Evolutionary conservation across 2,329 filamentous ascomycete species (phyloP).

Genomic region (Aspergillus spinulosporus): DNA sequence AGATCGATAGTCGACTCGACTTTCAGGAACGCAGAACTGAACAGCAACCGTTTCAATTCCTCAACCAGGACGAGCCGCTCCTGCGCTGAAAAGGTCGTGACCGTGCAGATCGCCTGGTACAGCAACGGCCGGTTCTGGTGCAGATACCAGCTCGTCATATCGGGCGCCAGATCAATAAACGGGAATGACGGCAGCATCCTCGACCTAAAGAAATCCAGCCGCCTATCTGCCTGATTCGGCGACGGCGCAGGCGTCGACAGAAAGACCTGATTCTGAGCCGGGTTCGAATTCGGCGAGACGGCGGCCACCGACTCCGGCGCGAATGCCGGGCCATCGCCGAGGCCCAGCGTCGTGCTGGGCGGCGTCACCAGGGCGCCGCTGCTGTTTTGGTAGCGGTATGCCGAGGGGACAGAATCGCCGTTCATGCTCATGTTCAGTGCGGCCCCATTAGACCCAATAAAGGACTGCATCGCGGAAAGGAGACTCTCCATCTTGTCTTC

Average conservation of each 20-base stretch:
- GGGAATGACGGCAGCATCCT: conserved; percentile 40
- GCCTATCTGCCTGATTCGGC: conserved; percentile 22
- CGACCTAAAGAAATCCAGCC: conserved; percentile 31
- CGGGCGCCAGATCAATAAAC: conserved; percentile 34
- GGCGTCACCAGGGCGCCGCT: background rate
- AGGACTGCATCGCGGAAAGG: conserved; percentile 33
- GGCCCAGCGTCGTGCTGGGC: conserved; percentile 2
- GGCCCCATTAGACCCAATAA: conserved; percentile 15
- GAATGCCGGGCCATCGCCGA: background rate
- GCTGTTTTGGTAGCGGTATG: background rate
- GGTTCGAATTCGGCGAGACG: conserved; percentile 9
- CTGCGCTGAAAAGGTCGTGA: conserved; percentile 34
- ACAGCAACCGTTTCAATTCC: conserved; percentile 35
- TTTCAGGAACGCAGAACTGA: conserved; percentile 30
- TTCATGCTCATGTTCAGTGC: background rate
- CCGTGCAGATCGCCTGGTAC: conserved; percentile 39
- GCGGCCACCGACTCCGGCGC: conserved; percentile 1
- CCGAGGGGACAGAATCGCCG: conserved; percentile 9
- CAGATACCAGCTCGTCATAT: conserved; percentile 34
- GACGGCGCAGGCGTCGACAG: conserved; percentile 4
- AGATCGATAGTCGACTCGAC: conserved; percentile 38
- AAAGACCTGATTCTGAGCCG: background rate
- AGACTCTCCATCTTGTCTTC: conserved; percentile 38
- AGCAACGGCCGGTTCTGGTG: conserved; percentile 35
- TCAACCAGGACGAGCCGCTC: conserved; percentile 28